These are phyloP conservation scores for Tricholoma flavovirens DNA, from an alignment of 768 basidiomycete species.

Conservation along the genomic window DNA sequence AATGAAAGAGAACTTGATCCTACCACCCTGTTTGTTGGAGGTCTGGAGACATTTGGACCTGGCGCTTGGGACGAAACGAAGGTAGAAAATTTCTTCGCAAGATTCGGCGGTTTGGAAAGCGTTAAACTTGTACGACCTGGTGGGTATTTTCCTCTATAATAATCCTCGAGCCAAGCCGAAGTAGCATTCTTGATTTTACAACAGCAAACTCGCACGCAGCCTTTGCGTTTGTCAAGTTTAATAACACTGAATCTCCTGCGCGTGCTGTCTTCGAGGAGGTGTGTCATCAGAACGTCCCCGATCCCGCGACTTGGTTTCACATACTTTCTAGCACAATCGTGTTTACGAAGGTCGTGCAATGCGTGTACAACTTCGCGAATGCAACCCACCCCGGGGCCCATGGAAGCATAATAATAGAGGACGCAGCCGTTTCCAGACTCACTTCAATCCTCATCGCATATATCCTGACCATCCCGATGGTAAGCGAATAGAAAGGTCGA, in stretches of 20 bases:
- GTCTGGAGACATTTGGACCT: conserved; percentile 59
- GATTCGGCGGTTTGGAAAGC: conserved; percentile 59
- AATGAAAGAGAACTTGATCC: conserved; percentile 51
- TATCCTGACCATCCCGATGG: conserved; percentile 17
- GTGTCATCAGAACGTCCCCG: conserved; percentile 1
- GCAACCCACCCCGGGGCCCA: conserved; percentile 48
- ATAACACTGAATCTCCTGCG: conserved; percentile 56
- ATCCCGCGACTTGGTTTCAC: conserved; percentile 4
- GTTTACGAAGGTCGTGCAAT: conserved; percentile 64
- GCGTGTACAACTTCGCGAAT: conserved; percentile 70
- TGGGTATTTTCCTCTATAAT: conserved; percentile 25
- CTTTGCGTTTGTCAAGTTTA: conserved; percentile 76
- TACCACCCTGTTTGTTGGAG: conserved; percentile 71
- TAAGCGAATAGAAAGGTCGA: conserved; percentile 10
- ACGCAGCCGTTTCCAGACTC: conserved; percentile 34
- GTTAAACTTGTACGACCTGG: conserved; percentile 64
- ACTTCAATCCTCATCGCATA: conserved; percentile 22
- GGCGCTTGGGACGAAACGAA: conserved; percentile 66
- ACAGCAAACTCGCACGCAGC: conserved; percentile 60
- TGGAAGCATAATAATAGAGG: conserved; percentile 42
- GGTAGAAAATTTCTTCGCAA: conserved; percentile 51
- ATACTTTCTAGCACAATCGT: conserved; percentile 54
- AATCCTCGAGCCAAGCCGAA: not conserved
- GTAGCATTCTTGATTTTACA: not conserved
- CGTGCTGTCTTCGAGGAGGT: conserved; percentile 66